Evolutionary conservation across 1,284 basidiomycete species (phyloP).

Genomic region (Rhodofomes roseus): DNA sequence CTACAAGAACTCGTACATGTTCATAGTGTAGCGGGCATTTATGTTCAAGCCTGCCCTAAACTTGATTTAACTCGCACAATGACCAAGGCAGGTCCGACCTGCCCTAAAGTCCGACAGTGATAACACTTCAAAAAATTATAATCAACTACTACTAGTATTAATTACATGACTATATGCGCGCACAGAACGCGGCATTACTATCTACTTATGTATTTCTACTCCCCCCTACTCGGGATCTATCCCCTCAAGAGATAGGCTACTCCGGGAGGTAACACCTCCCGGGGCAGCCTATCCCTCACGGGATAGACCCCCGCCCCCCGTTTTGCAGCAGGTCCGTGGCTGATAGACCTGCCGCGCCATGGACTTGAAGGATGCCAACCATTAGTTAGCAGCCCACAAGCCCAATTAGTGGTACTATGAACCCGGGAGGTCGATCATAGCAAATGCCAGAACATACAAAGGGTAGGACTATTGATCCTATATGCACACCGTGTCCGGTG

Average conservation of each 20-base stretch:
- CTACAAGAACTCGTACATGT: neutral
- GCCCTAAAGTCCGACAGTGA: neutral
- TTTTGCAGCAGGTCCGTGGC: neutral
- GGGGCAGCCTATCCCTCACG: neutral
- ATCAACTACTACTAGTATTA: neutral
- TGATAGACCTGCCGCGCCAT: neutral
- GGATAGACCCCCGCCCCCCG: neutral
- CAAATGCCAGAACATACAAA: neutral
- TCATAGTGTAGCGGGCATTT: too few species aligned
- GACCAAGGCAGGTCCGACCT: neutral
- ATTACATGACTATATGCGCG: too few species aligned
- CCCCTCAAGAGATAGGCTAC: neutral
- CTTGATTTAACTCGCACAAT: neutral
- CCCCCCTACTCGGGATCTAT: neutral
- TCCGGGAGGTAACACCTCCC: neutral
- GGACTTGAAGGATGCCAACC: neutral
- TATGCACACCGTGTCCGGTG: neutral
- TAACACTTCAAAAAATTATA: neutral
- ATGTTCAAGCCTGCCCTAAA: neutral
- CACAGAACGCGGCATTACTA: neutral
- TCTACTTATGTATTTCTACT: neutral
- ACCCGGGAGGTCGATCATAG: neutral
- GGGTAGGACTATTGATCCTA: neutral
- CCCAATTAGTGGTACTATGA: neutral
- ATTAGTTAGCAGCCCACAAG: neutral